Percentiles rank a stretch among this genome's conserved stretches.
phyloP scores from a whole-genome alignment of 768 basidiomycete genomes.

The Trametes villosa region DNA sequence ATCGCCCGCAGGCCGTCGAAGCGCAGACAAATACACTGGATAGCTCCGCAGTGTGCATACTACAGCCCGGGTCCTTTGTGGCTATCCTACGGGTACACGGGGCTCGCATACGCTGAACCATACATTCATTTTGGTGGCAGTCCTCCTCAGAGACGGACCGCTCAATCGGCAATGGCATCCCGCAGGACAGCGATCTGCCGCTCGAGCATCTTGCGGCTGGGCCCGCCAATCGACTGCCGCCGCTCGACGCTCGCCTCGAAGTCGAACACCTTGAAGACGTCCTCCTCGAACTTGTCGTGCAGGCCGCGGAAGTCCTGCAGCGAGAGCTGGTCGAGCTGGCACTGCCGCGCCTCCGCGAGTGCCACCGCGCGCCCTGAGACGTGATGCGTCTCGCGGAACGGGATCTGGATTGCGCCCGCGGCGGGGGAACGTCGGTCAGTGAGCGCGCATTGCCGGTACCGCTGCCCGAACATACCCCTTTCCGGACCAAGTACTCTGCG shows the following conservation, averaged over 20 bases:
- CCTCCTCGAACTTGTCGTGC: conserved; percentile 76
- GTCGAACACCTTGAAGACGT: conserved; percentile 85
- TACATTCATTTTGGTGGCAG: neutral
- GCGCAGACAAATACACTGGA: neutral
- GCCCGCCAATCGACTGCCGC: conserved; percentile 89
- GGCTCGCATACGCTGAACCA: neutral
- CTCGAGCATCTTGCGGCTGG: conserved; percentile 82
- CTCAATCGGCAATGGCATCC: conserved; percentile 47
- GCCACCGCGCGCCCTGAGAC: conserved; percentile 97
- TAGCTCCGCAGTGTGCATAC: neutral
- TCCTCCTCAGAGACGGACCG: neutral
- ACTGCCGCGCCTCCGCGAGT: conserved; percentile 81
- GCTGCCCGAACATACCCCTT: conserved; percentile 75
- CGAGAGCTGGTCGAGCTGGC: conserved; percentile 81
- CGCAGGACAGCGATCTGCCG: conserved; percentile 84
- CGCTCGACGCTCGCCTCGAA: conserved; percentile 97
- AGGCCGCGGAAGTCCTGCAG: conserved; percentile 80
- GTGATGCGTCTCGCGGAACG: conserved; percentile 98
- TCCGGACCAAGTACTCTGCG: conserved; percentile 97
- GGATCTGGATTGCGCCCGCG: conserved; percentile 59
- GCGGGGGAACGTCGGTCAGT: conserved; percentile 10
- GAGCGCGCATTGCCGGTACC: neutral
- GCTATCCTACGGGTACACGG: neutral
- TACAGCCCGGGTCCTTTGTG: neutral
- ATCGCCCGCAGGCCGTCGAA: neutral